Base-by-base conservation (phyloP, 164 flowering plant genomes). In the Litsea cubeba region DNA sequence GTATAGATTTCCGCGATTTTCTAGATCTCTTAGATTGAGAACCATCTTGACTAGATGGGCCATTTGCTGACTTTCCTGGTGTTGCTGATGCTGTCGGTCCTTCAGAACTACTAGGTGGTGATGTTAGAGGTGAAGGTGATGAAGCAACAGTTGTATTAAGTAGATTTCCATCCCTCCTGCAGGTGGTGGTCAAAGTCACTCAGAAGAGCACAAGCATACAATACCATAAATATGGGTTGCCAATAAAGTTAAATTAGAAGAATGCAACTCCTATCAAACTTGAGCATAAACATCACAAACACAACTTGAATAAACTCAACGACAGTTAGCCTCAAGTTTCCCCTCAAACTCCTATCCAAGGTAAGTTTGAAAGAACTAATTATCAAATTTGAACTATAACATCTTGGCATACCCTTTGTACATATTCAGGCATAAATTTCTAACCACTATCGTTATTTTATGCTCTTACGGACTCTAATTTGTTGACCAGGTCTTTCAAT, bases 91-190 rank as follows among this genome's bases (percentile, higher is more conserved):
- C 68, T 66, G 83, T 57, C 68, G 91, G 89, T 35, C 85, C 62
- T 51, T 28, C 72, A 62, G 79, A 74, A 72, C 62, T 40, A 7
- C 46, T 46, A 11, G 89, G 90, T 0, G 87, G 82, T 6, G 86
- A 54, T 20, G n/a, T 20, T 54, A 54, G 82, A 4, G 89, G 79
- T 12, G 90, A 81, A 5, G 80, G 75, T n/a, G 82, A 49, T 32
- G 90, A 87, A 65, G 91, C 76, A 74, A 71, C 68, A 66, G 84
- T 79, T 24, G 85, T 71, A 77, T 91, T 90, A 74, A 92, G 91
- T 40, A 81, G 95, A 73, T 95, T 95, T 60, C 98, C 98, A 80
- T 86, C 91, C 66, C 80, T 87, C 79, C 98, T 95, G 94, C 87
- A 87, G 5, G 50, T 40, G 65, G 65, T 72, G n/a, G 50, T n/a